Conservation (phyloP, 768 basidiomycete genomes). For the Macrolepiota dolichaula region DNA sequence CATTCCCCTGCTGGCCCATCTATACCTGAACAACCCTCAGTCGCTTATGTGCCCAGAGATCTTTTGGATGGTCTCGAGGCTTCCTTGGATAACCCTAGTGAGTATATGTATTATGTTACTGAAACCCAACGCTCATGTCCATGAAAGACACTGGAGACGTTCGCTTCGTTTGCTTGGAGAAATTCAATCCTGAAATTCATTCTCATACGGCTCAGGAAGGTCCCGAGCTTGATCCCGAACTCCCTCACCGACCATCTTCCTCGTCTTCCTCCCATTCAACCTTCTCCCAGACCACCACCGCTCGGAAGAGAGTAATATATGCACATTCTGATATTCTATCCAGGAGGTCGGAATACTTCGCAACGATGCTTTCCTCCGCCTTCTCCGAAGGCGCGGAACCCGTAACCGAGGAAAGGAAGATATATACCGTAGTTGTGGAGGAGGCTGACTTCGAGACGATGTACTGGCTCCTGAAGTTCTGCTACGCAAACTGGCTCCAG, state of each 20-base stretch:
- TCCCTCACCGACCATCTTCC: constrained; percentile 32
- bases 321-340: constrained; percentile 77
- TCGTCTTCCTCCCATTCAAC: constrained; percentile 40
- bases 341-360: constrained; percentile 75
- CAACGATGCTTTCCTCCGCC: constrained; percentile 67
- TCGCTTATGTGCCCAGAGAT: constrained; percentile 62
- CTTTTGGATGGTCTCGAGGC: constrained; percentile 67
- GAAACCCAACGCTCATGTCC: neutral
- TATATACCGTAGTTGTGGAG: constrained; percentile 67
- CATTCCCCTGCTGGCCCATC: constrained; percentile 57
- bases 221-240: constrained; percentile 4
- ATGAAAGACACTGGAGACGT: constrained; percentile 69
- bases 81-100: constrained; percentile 70
- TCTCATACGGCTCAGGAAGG: constrained; percentile 9
- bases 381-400: constrained; percentile 56
- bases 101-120: constrained; percentile 18
- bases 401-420: constrained; percentile 46
- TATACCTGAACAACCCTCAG: constrained; percentile 63
- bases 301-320: constrained; percentile 71
- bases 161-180: constrained; percentile 69
- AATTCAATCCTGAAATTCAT: constrained; percentile 27
- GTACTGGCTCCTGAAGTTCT: constrained; percentile 76
- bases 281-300: constrained; percentile 42
- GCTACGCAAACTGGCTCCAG: constrained; percentile 72
- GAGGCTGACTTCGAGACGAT: constrained; percentile 77